phyloP scores from a whole-genome alignment of 2,329 filamentous ascomycete species.

The Aspergillaceae sp. region DNA sequence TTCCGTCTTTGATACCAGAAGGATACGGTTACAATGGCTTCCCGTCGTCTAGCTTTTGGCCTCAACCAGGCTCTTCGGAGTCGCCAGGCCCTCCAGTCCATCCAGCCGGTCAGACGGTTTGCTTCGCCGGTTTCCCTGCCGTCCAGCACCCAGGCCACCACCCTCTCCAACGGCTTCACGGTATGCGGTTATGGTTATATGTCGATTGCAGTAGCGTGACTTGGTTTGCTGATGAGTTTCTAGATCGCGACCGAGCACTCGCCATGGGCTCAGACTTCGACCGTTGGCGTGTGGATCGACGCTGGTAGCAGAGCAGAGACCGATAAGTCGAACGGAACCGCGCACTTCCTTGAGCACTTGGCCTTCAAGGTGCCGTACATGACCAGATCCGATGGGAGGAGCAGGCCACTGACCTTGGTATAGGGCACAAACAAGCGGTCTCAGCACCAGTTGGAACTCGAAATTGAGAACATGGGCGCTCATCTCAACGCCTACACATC shows the following conservation, averaged over 20 bases:
- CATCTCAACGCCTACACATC: conserved; percentile 99
- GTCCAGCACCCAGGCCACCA: conserved; percentile 89
- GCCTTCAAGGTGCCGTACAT: conserved; percentile 78
- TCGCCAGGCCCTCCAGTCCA: conserved; percentile 72
- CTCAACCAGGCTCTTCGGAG: conserved; percentile 82
- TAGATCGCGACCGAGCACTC: conserved; percentile 98
- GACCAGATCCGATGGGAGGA: neutral
- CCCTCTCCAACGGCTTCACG: conserved; percentile 93
- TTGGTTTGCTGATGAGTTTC: conserved; percentile 21
- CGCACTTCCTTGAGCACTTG: conserved; percentile 98
- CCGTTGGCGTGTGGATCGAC: conserved; percentile 98
- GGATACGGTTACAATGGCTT: conserved; percentile 62
- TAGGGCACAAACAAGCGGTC: conserved; percentile 85
- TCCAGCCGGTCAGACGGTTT: conserved; percentile 72
- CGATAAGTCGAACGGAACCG: conserved; percentile 96
- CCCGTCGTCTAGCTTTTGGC: conserved; percentile 92
- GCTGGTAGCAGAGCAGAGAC: conserved; percentile 97
- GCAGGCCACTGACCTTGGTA: conserved; percentile 8
- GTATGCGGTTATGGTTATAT: conserved; percentile 43
- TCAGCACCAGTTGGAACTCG: conserved; percentile 95
- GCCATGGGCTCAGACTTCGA: conserved; percentile 95
- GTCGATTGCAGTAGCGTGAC: conserved; percentile 12
- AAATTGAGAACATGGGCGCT: conserved; percentile 99
- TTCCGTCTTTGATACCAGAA: conserved; percentile 39
- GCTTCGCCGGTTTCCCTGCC: conserved; percentile 68